Evolutionary conservation across 225 moss, liverwort and hornwort species (phyloP), one percentile per base, ranked within the genome.

Genomic region (Polytrichum commune): DNA sequence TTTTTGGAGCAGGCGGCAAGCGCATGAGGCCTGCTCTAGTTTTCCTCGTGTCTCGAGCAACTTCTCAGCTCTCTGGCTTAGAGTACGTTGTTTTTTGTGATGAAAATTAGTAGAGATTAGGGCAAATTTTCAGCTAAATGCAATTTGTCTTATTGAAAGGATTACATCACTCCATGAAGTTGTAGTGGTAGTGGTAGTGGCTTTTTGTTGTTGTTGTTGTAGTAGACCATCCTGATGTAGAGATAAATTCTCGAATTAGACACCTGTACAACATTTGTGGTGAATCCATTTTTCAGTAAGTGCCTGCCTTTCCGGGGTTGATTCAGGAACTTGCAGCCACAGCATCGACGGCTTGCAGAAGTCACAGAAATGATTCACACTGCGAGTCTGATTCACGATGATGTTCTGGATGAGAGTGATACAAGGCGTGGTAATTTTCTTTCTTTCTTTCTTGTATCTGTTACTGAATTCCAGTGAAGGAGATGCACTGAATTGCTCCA

Each of bases 311-410:
- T 16, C 22, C 1, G 58, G 20, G 58, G 24, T 58, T 58, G 58
- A 58, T 46, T 46, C 83, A 98, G 98, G 72, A 82, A 86, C 71
- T 77, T 98, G 82, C 85, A 76, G 71, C 75, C 95, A 33, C 95
- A 98, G 74, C 98, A 98, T 38, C 91, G 90, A 87, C 91, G 98
- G 25, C 78, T 98, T 75, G 98, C 98, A 55, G 95, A 95, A 82
- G 91, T 93, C 4, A 91, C 90, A 32, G 98, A 98, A 84, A 98
- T 98, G 98, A 98, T 98, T 53, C 98, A 98, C 56, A 98, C 98
- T 4, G 98, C 98, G 60, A 98, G 98, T 79, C 84, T 98, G 83
- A 95, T 98, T 53, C 98, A 98, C 61, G 98, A 98, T 58, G 98
- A 98, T 71, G 87, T 98, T 29, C 77, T 98, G 30, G 98, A 98